phyloP scores from a whole-genome alignment of 164 flowering plant species.

The Saururus chinensis region DNA sequence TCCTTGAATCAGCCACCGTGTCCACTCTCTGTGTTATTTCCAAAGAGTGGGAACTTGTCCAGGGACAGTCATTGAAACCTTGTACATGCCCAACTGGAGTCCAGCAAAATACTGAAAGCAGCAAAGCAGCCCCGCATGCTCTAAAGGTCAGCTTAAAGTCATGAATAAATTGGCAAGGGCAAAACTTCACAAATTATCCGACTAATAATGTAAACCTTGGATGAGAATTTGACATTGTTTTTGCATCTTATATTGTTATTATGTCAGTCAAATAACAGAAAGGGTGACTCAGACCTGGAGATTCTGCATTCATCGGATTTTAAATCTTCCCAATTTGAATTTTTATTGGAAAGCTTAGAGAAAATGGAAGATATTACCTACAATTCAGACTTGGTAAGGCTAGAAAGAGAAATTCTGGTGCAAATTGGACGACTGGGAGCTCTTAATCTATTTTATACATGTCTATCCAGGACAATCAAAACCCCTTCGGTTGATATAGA shows the following conservation, averaged over 20 bases:
- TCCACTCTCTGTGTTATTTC: slow-evolving; percentile 24
- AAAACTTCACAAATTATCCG: too few species aligned
- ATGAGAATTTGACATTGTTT: neutral
- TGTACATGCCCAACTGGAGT: slow-evolving; percentile 18
- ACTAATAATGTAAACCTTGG: neutral
- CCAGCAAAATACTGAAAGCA: slow-evolving; percentile 18
- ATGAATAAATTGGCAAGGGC: neutral
- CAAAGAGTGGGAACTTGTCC: slow-evolving; percentile 25
- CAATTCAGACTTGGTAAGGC: slow-evolving; percentile 28
- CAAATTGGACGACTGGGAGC: slow-evolving; percentile 78
- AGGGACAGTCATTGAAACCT: slow-evolving; percentile 21
- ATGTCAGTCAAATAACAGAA: slow-evolving; percentile 24
- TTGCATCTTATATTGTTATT: neutral
- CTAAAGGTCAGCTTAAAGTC: neutral
- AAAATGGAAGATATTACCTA: slow-evolving; percentile 45
- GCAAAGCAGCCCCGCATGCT: neutral
- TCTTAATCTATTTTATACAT: slow-evolving; percentile 47
- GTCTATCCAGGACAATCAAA: slow-evolving; percentile 39
- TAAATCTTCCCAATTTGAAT: slow-evolving; percentile 12
- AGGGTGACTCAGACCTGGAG: slow-evolving; percentile 9
- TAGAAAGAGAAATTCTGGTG: slow-evolving; percentile 65
- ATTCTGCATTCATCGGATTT: neutral
- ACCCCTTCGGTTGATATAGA: slow-evolving; percentile 16
- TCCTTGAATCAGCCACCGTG: slow-evolving; percentile 26
- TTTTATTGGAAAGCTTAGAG: slow-evolving; percentile 51